A percentile compares a stretch with the other conserved stretches of the same genome.
Conservation (phyloP, 1,284 basidiomycete species). For the Ceratobasidium sp. region DNA sequence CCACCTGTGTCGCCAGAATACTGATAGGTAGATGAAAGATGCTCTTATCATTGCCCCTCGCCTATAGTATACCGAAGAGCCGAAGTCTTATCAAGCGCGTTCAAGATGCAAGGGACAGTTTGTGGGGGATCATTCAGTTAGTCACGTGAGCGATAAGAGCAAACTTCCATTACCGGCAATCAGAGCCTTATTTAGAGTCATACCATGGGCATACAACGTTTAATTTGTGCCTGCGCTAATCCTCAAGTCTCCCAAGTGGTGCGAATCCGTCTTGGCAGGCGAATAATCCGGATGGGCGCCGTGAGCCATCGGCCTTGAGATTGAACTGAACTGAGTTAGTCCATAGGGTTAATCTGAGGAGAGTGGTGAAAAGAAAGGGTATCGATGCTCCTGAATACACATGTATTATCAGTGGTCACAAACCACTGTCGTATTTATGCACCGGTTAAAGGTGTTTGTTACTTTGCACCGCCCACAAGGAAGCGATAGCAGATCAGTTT, state of each 20-base stretch:
- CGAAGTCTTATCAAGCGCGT: conserved; percentile 33
- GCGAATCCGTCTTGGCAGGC: neutral
- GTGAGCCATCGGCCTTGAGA: too few relatives aligned
- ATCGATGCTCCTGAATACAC: too few relatives aligned
- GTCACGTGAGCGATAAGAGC: conserved; percentile 2
- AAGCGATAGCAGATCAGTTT: too few relatives aligned
- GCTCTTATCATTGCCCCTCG: conserved; percentile 12
- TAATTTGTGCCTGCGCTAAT: neutral
- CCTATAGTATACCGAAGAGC: conserved; percentile 16
- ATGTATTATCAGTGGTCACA: too few relatives aligned
- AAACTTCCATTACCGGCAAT: neutral
- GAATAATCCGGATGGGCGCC: too few relatives aligned
- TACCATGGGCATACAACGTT: neutral
- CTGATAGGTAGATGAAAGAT: neutral
- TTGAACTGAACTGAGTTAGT: too few relatives aligned
- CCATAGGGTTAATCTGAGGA: too few relatives aligned
- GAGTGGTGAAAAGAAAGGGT: too few relatives aligned
- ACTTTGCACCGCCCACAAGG: too few relatives aligned
- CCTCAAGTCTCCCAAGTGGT: neutral
- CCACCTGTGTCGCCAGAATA: neutral
- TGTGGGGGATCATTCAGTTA: neutral
- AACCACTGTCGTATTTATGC: too few relatives aligned
- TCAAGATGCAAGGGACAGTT: neutral
- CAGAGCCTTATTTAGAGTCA: too few relatives aligned
- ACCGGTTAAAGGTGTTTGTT: too few relatives aligned